A percentile compares a stretch with the other conserved stretches of the same genome.
phyloP scores from a whole-genome alignment of 768 basidiomycete genomes.

The Mycena latifolia region DNA sequence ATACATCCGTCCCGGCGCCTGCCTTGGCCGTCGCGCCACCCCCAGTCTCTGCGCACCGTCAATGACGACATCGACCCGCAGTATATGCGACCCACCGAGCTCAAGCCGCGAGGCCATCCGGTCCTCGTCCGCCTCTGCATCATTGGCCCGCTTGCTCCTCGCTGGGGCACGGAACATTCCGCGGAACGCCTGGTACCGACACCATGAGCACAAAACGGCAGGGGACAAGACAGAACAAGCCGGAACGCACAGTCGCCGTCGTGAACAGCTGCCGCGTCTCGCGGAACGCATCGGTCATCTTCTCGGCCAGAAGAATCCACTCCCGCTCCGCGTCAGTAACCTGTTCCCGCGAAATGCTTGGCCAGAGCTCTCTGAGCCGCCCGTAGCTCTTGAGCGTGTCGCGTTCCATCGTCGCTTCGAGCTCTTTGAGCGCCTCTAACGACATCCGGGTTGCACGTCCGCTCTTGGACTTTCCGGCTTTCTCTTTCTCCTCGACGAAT shows the following conservation, averaged over 20 bases:
- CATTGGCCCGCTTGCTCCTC: constrained; percentile 3
- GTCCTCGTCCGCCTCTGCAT: constrained; percentile 30
- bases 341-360: constrained; percentile 53
- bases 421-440: constrained; percentile 67
- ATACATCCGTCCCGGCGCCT: constrained; percentile 68
- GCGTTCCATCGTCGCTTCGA: constrained; percentile 77
- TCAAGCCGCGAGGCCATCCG: constrained; percentile 35
- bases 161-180: constrained; percentile 21
- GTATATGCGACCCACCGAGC: constrained; percentile 19
- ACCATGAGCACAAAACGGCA: background rate
- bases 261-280: constrained; percentile 89
- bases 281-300: constrained; percentile 89
- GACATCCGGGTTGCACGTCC: constrained; percentile 59
- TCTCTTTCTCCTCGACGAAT: constrained; percentile 29
- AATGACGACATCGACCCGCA: too few relatives aligned
- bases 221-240: background rate
- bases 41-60: constrained; percentile 54
- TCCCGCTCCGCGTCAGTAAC: constrained; percentile 70
- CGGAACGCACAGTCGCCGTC: constrained; percentile 46
- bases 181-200: constrained; percentile 25
- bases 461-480: constrained; percentile 38
- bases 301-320: constrained; percentile 90
- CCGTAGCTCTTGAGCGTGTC: constrained; percentile 71
- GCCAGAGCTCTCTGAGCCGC: constrained; percentile 74
- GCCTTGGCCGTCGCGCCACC: constrained; percentile 59